A percentile compares a stretch with the other conserved stretches of the same genome.
These are phyloP conservation scores for Agrocybe pediades DNA, from an alignment of 768 basidiomycete species.

Conservation along the genomic window DNA sequence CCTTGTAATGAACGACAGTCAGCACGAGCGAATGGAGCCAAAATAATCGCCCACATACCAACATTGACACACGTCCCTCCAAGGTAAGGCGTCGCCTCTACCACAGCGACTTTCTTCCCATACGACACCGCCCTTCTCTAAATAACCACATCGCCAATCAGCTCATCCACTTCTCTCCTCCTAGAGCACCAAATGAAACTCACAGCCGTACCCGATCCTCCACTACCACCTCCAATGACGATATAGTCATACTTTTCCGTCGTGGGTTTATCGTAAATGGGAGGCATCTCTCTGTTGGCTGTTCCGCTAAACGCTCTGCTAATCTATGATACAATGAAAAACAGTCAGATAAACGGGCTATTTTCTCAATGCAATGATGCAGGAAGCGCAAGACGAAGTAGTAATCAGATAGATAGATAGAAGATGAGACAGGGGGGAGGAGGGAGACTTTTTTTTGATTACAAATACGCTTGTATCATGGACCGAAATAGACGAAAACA, in stretches of 20 bases:
- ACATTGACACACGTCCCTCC: conserved; percentile 99
- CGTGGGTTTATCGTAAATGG: conserved; percentile 61
- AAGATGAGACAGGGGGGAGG: too few species aligned
- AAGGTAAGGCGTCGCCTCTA: conserved; percentile 72
- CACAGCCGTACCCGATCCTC: conserved; percentile 87
- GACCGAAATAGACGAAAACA: not conserved
- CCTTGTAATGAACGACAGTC: conserved; percentile 45
- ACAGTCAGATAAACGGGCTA: not conserved
- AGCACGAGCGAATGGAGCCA: not conserved
- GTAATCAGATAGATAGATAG: not conserved
- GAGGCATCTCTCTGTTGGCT: conserved; percentile 62
- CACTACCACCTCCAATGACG: conserved; percentile 92
- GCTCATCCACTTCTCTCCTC: too few species aligned
- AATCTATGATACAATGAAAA: conserved; percentile 11
- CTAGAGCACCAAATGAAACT: too few species aligned
- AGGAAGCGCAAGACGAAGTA: not conserved
- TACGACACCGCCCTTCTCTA: conserved; percentile 91
- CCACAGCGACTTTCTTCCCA: conserved; percentile 90
- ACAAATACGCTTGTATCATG: not conserved
- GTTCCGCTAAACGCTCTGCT: conserved; percentile 39
- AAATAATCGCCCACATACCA: conserved; percentile 53
- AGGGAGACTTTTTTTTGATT: too few species aligned
- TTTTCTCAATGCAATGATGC: too few species aligned
- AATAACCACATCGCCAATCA: not conserved
- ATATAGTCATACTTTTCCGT: conserved; percentile 79